Conservation (phyloP, 2,329 filamentous ascomycete species). For the Fragosphaeria purpurea region DNA sequence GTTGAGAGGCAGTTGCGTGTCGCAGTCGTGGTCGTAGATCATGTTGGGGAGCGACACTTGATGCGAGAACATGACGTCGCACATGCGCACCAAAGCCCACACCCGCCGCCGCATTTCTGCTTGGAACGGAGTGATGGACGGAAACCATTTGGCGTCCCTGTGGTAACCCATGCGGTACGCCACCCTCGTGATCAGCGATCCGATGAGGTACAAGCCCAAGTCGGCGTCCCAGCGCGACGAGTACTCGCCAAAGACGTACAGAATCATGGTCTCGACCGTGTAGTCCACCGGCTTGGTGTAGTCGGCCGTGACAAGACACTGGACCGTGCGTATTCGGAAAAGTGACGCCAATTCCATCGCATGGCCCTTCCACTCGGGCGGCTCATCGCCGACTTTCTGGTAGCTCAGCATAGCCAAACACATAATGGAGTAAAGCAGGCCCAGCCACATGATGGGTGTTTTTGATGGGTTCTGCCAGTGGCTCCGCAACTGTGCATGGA, state of each 20-base stretch:
- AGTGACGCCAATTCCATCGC: constrained; percentile 49
- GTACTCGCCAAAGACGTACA: constrained; percentile 69
- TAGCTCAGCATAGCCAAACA: constrained; percentile 72
- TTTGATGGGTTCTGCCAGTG: constrained; percentile 66
- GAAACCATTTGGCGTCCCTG: constrained; percentile 65
- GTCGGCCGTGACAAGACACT: constrained; percentile 66
- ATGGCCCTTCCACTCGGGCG: constrained; percentile 64
- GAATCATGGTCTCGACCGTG: constrained; percentile 67
- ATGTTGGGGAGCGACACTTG: constrained; percentile 58
- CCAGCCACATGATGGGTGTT: constrained; percentile 68
- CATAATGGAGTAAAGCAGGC: constrained; percentile 65
- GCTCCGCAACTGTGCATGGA: constrained; percentile 57
- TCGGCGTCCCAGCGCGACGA: constrained; percentile 65
- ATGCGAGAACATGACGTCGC: constrained; percentile 68
- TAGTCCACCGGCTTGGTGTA: constrained; percentile 66
- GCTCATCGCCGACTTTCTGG: constrained; percentile 69
- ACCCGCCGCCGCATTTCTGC: constrained; percentile 63
- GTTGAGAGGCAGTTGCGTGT: constrained; percentile 65
- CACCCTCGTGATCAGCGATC: constrained; percentile 45
- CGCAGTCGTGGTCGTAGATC: constrained; percentile 64
- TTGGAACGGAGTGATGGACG: constrained; percentile 61
- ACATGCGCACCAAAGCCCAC: constrained; percentile 63
- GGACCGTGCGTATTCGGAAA: constrained; percentile 64
- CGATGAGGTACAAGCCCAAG: constrained; percentile 51
- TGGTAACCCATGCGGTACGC: constrained; percentile 67